Percentiles rank a stretch among this genome's conserved stretches.
phyloP scores from a whole-genome alignment of 1,139 yeast genomes.

The Sugiyamaella paludigena region DNA sequence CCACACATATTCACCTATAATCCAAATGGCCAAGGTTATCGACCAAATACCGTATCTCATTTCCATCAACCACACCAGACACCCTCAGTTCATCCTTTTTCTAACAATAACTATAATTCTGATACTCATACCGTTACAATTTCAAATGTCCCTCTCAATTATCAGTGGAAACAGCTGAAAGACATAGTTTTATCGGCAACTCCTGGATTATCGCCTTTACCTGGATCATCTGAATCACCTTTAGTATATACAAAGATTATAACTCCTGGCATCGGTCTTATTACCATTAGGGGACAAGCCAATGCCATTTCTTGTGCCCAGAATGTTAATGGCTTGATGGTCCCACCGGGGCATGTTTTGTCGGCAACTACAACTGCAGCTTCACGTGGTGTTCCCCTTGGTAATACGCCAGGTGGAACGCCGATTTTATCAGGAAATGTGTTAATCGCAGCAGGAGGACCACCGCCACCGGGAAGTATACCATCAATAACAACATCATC shows the following conservation, averaged over 20 bases:
- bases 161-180: constrained; percentile 25
- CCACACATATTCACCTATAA: background rate
- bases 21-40: no score
- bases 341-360: constrained; percentile 22
- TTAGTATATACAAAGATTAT: constrained; percentile 22
- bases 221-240: constrained; percentile 19
- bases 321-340: constrained; percentile 19
- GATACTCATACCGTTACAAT: constrained; percentile 17
- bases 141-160: constrained; percentile 21
- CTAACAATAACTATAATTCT: constrained; percentile 6
- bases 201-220: constrained; percentile 15
- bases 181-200: constrained; percentile 19
- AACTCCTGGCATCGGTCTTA: constrained; percentile 22
- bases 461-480: constrained; percentile 2
- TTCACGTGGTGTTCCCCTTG: constrained; percentile 2
- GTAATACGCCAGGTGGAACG: constrained; percentile 4
- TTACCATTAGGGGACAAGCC: constrained; percentile 22
- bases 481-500: no score
- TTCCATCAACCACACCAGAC: background rate
- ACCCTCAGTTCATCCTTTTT: constrained; percentile 1
- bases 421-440: background rate
- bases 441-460: background rate
- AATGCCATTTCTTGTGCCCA: constrained; percentile 22
- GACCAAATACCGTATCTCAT: background rate
- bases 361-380: constrained; percentile 19